Evolutionary conservation across 2,329 filamentous ascomycete genomes (phyloP).

Genomic region (Venturia asperata): DNA sequence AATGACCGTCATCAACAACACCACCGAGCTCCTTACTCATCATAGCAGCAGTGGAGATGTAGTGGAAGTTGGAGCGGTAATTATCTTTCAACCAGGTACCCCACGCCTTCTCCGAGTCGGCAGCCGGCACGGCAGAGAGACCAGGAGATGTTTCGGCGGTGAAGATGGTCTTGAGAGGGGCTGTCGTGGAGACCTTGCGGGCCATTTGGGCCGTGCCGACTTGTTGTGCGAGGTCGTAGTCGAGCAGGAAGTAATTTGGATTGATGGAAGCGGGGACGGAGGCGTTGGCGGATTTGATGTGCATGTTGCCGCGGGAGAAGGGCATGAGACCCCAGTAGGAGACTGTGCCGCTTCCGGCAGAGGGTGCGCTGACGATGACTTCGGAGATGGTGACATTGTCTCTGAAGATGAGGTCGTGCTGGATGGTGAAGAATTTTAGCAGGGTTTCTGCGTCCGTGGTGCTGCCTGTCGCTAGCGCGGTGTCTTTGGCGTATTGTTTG

Average conservation of each 20-base stretch:
- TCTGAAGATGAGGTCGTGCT: conserved; percentile 5
- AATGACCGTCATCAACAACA: conserved; percentile 24
- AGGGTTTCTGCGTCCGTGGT: neutral
- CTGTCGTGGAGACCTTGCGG: neutral
- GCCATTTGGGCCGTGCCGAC: neutral
- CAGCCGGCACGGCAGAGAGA: neutral
- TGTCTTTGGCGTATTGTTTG: neutral
- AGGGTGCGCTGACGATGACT: conserved; percentile 14
- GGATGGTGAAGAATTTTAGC: neutral
- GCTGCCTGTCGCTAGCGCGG: neutral
- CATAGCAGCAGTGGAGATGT: conserved; percentile 27
- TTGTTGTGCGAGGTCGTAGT: neutral
- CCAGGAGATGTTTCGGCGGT: neutral
- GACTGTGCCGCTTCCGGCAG: neutral
- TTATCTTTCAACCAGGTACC: neutral
- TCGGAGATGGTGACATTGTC: neutral
- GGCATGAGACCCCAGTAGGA: conserved; percentile 25
- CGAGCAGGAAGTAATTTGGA: conserved; percentile 16
- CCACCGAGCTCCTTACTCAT: conserved; percentile 28
- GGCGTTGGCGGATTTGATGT: conserved; percentile 23
- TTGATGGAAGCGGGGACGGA: conserved; percentile 10
- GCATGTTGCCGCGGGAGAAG: conserved; percentile 29
- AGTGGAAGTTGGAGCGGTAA: conserved; percentile 20
- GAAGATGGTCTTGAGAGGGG: neutral
- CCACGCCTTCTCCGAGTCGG: neutral